Percentiles rank a stretch among this genome's conserved stretches.
Conservation (phyloP, 768 basidiomycete species). For the Termitomyces sp. region DNA sequence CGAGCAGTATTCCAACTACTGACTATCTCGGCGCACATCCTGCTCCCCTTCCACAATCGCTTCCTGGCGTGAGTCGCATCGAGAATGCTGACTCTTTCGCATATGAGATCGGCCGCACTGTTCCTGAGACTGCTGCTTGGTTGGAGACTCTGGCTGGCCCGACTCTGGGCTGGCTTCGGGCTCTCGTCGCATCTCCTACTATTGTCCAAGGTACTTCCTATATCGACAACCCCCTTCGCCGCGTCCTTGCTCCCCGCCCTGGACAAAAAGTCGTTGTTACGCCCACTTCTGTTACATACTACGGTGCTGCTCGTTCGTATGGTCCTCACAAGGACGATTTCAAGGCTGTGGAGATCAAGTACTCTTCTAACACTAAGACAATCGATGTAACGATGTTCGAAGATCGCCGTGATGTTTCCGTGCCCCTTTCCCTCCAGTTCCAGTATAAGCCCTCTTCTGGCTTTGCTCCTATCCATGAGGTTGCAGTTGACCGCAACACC, state of each 20-base stretch:
- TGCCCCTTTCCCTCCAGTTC: constrained; percentile 83
- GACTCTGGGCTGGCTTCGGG: constrained; percentile 82
- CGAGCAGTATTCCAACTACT: constrained; percentile 66
- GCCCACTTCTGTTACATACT: constrained; percentile 60
- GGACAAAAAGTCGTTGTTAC: constrained; percentile 75
- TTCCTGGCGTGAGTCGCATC: constrained; percentile 39
- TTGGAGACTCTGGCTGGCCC: constrained; percentile 79
- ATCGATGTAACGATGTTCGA: constrained; percentile 81
- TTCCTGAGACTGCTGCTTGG: constrained; percentile 73
- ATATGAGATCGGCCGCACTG: constrained; percentile 43
- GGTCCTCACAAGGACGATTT: constrained; percentile 70
- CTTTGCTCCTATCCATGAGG: constrained; percentile 90
- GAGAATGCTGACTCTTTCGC: constrained; percentile 40
- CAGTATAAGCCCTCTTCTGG: constrained; percentile 84
- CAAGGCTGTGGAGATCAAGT: constrained; percentile 80
- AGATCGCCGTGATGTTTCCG: constrained; percentile 69
- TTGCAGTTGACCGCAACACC: constrained; percentile 76
- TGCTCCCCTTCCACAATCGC: constrained; percentile 23
- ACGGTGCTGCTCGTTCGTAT: constrained; percentile 77
- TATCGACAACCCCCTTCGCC: constrained; percentile 84
- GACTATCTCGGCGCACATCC: constrained; percentile 73
- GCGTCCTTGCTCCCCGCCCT: constrained; percentile 77
- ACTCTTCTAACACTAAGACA: constrained; percentile 40
- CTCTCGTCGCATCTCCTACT: constrained; percentile 74
- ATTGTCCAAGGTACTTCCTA: constrained; percentile 86